Conservation (phyloP, 768 basidiomycete genomes). For the Serendipita vermifera region DNA sequence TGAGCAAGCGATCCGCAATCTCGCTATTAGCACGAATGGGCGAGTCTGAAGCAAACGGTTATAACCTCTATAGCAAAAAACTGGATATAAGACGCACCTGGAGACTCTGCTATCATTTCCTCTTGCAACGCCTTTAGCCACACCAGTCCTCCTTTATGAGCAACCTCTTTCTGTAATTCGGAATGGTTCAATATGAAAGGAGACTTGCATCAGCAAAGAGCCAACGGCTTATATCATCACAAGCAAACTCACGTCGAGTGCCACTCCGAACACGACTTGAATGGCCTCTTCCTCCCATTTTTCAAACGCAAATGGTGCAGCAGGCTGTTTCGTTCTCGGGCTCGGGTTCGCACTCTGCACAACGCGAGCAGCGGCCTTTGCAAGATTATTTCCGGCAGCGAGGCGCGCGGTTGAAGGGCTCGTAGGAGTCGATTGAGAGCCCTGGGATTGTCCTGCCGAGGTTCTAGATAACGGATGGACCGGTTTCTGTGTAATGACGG, state of each 20-base stretch:
- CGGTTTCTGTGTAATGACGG: no score
- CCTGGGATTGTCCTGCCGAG: conserved; percentile 10
- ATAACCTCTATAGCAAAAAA: not conserved
- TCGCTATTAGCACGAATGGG: conserved; percentile 39
- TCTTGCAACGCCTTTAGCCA: conserved; percentile 69
- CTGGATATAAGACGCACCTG: conserved; percentile 16
- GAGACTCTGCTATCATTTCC: conserved; percentile 53
- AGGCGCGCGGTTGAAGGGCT: not conserved
- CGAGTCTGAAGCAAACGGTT: conserved; percentile 20
- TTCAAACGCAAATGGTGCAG: conserved; percentile 35
- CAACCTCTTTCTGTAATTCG: conserved; percentile 39
- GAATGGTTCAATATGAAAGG: conserved; percentile 11
- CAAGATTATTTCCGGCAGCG: conserved; percentile 8
- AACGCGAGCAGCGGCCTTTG: conserved; percentile 12
- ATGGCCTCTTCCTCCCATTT: conserved; percentile 68
- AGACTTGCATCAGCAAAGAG: not conserved
- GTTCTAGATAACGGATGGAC: not conserved
- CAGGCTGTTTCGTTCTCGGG: conserved; percentile 21
- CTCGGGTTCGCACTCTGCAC: conserved; percentile 17
- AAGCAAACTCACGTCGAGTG: conserved; percentile 50
- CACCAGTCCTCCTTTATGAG: conserved; percentile 49
- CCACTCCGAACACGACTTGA: conserved; percentile 56
- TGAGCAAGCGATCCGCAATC: conserved; percentile 64
- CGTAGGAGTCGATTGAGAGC: conserved; percentile 5
- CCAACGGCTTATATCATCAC: not conserved